Evolutionary conservation across 306 rosid species (phyloP).

Genomic region (Cicer arietinum): DNA sequence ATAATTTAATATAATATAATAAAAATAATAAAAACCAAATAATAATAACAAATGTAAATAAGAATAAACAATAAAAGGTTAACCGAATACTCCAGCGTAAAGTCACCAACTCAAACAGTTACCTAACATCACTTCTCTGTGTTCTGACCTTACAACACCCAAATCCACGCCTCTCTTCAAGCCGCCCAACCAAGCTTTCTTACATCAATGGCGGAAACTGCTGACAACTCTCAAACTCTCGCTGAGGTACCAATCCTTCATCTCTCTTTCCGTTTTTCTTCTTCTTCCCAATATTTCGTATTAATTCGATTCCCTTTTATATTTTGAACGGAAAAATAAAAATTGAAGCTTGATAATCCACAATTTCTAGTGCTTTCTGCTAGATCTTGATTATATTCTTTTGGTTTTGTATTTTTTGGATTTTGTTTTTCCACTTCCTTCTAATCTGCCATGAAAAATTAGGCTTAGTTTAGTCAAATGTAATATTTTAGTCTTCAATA

Average conservation of each 20-base stretch:
- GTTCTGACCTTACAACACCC: conserved; percentile 42
- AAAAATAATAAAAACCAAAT: no score
- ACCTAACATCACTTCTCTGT: neutral
- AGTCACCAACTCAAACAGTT: no score
- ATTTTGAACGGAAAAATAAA: neutral
- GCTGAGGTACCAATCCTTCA: conserved; percentile 63
- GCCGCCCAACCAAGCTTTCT: conserved; percentile 41
- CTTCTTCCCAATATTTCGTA: neutral
- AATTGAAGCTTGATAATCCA: conserved; percentile 4
- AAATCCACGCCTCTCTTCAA: neutral
- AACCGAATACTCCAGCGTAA: no score
- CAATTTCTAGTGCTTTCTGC: conserved; percentile 5
- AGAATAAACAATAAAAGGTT: no score
- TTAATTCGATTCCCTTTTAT: neutral
- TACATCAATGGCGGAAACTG: conserved; percentile 77
- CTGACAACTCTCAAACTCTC: conserved; percentile 58
- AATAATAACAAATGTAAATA: no score
- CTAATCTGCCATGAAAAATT: conserved; percentile 14
- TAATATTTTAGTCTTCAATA: neutral
- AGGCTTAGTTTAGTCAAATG: neutral
- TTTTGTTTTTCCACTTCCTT: conserved; percentile 2
- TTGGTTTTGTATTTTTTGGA: neutral
- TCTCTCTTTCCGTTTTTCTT: neutral
- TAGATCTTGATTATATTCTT: conserved; percentile 3
- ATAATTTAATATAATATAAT: no score